Percentiles rank a stretch among this genome's conserved stretches.
Conservation (phyloP, 441 rosid species). For the Gossypium davidsonii region DNA sequence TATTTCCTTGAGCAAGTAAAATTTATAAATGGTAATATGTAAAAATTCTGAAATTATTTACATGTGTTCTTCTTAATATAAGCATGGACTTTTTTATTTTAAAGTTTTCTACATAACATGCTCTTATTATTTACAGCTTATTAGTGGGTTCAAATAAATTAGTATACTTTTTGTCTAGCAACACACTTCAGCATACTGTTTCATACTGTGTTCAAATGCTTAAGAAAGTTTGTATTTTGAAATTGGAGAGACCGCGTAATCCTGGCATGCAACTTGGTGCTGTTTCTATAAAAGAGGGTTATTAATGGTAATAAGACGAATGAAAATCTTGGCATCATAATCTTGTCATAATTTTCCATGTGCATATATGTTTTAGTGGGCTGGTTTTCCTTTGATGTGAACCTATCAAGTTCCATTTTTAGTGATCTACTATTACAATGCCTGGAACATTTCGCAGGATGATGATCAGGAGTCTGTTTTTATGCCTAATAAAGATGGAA, state of each 20-base stretch:
- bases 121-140: neutral
- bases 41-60: neutral
- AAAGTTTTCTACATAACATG: neutral
- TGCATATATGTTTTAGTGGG: neutral
- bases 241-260: neutral
- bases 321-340: neutral
- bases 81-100: neutral
- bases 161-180: neutral
- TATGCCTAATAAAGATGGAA: conserved; percentile 62
- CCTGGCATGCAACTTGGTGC: neutral
- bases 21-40: neutral
- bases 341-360: neutral
- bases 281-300: neutral
- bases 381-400: neutral
- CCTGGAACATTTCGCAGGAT: conserved; percentile 38
- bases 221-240: neutral
- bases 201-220: neutral
- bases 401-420: neutral
- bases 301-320: neutral
- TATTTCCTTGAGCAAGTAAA: neutral
- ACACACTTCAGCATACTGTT: neutral
- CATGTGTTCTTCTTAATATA: neutral
- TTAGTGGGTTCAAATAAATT: neutral
- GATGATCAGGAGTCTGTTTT: conserved; percentile 70
- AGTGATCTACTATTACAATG: neutral